Evolutionary conservation across 2,329 filamentous ascomycete species (phyloP), one percentile per base, ranked within the genome.

Genomic region (Ascochyta lentis): DNA sequence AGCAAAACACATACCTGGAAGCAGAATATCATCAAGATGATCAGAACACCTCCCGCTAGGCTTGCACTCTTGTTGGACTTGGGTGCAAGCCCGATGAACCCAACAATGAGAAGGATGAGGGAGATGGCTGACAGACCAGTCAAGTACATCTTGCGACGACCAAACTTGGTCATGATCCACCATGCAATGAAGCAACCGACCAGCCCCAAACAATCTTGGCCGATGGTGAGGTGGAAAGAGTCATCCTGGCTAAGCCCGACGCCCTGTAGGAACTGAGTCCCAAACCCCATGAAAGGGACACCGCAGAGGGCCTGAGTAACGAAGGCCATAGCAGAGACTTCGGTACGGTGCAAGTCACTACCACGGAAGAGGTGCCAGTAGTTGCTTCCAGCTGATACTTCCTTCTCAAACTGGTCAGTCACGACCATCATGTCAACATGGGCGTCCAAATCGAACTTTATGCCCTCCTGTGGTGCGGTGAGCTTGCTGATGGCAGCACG

Each of bases 351-450:
- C 45, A 88, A 80, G 70, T 96, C 87, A 15, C 84, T 83, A 10
- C 90, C 90, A 72, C 83, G 87, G 83, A 96, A 95, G 76, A 91
- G 94, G 72, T 96, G 91, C 68, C 83, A 77, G 75, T 94, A 96
- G 52, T 83, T 87, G 10, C 88, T 85, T 42, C 91, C 90, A 13
- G 79, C 78, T 41, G 60, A 57, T 15, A 91, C 88, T 73, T 85
- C 79, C 68, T 90, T 83, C 72, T 96, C 92, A 9, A 94, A 79
- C 0, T 88, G 87, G 1, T 89, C 91, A 0, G 91, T 96, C 68
- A 93, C 89, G 1, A 91, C 84, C 89, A 96, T 96, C 90, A 96
- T 94, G 64, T 89, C 87, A 50, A 96, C 81, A 0, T 90, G 94
- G 6, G 65, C 59, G 31, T 69, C 64, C 16, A 65, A 47, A 16